A percentile compares a stretch with the other conserved stretches of the same genome.
phyloP scores from a whole-genome alignment of 176 grass and related monocot genomes.

The Oryza rufipogon region DNA sequence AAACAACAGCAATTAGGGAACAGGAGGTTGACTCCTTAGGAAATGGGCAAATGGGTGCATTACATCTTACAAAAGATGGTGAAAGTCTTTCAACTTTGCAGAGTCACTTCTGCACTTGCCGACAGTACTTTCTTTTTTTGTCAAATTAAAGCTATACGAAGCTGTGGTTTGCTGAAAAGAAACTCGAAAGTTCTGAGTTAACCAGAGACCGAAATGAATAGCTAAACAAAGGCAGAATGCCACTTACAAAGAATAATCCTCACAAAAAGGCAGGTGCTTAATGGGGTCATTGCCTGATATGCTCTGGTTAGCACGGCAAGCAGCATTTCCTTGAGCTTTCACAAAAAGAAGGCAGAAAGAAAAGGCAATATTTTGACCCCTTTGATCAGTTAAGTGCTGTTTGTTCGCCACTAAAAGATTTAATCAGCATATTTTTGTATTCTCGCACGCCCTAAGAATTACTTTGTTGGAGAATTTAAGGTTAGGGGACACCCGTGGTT shows the following conservation, averaged over 20 bases:
- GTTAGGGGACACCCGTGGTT: conserved; percentile 37
- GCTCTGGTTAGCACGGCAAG: conserved; percentile 24
- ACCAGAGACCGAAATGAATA: background rate
- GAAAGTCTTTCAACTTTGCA: conserved; percentile 29
- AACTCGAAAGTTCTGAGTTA: background rate
- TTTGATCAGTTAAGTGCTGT: conserved; percentile 42
- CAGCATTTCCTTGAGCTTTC: conserved; percentile 31
- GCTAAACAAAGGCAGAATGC: background rate
- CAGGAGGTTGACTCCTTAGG: conserved; percentile 29
- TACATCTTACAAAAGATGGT: background rate
- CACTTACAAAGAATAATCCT: conserved; percentile 17
- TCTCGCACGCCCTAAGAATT: conserved; percentile 31
- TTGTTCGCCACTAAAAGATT: conserved; percentile 39
- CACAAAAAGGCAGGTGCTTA: conserved; percentile 22
- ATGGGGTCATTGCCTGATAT: conserved; percentile 27
- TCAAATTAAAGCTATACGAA: conserved; percentile 28
- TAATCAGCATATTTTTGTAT: background rate
- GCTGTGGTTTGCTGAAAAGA: conserved; percentile 7
- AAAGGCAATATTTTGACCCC: conserved; percentile 39
- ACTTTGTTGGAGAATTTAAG: conserved; percentile 54
- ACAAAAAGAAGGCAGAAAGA: conserved; percentile 26
- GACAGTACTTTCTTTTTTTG: conserved; percentile 17
- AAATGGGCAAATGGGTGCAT: conserved; percentile 12
- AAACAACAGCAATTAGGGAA: conserved; percentile 25
- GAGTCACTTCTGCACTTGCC: conserved; percentile 50